Percentiles rank a stretch among this genome's conserved stretches.
phyloP scores from a whole-genome alignment of 2,329 filamentous ascomycete species.

The Pleomassaria siparia region DNA sequence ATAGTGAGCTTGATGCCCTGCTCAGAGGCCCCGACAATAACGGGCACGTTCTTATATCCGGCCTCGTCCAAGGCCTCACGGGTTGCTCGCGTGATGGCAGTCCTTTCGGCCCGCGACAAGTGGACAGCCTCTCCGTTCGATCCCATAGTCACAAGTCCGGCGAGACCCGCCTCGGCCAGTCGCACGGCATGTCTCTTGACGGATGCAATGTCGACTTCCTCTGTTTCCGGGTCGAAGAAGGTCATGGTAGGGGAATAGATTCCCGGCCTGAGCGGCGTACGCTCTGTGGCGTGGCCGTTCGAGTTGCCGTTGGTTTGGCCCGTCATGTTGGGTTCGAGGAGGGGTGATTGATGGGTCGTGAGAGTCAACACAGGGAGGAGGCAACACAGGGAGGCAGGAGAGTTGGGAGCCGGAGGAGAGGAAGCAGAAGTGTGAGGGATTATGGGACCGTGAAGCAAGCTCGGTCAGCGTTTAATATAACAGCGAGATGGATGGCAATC shows the following conservation, averaged over 20 bases:
- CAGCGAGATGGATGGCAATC: constrained; percentile 34
- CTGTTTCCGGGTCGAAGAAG: constrained; percentile 81
- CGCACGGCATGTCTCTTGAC: constrained; percentile 81
- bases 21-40: constrained; percentile 81
- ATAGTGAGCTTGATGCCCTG: constrained; percentile 81
- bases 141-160: constrained; percentile 82
- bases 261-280: constrained; percentile 70
- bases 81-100: constrained; percentile 73
- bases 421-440: constrained; percentile 16
- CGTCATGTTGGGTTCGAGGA: constrained; percentile 12
- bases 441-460: constrained; percentile 20
- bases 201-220: constrained; percentile 77
- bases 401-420: constrained; percentile 17
- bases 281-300: constrained; percentile 41
- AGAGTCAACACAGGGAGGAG: neutral
- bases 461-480: constrained; percentile 44
- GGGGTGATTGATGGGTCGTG: constrained; percentile 2
- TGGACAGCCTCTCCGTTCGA: constrained; percentile 90
- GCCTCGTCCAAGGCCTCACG: constrained; percentile 80
- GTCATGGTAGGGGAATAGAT: constrained; percentile 91
- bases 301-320: constrained; percentile 29
- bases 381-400: constrained; percentile 7
- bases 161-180: constrained; percentile 74
- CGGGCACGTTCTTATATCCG: constrained; percentile 72
- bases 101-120: constrained; percentile 75